A percentile compares a stretch with the other conserved stretches of the same genome.
Evolutionary conservation across 257 asterid species (phyloP).

Genomic region (Henckelia pumila): DNA sequence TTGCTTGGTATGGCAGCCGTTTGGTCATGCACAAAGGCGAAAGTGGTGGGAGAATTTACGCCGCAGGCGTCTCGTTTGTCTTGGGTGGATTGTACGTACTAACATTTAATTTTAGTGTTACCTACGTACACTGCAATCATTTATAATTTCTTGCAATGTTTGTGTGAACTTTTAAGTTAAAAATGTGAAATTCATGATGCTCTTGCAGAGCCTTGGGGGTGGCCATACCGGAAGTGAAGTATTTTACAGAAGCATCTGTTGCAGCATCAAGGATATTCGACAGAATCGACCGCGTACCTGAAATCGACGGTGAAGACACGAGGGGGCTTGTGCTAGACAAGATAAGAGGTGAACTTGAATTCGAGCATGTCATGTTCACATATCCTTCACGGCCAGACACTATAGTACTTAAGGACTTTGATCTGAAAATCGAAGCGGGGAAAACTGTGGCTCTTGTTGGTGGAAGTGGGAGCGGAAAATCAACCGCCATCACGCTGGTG

Average conservation of each 20-base stretch:
- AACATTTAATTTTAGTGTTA: too few relatives aligned
- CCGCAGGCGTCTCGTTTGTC: conserved; percentile 71
- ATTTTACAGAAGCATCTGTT: conserved; percentile 76
- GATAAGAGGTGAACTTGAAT: conserved; percentile 63
- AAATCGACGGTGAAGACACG: conserved; percentile 50
- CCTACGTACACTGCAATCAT: too few relatives aligned
- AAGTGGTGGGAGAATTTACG: conserved; percentile 77
- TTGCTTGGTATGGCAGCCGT: conserved; percentile 90
- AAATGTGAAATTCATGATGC: not conserved
- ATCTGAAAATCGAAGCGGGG: conserved; percentile 68
- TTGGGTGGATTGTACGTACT: conserved; percentile 91
- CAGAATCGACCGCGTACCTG: conserved; percentile 64
- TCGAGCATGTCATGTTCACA: conserved; percentile 49
- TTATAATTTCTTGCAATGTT: too few relatives aligned
- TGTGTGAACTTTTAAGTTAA: too few relatives aligned
- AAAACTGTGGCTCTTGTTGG: conserved; percentile 83
- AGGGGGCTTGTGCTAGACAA: conserved; percentile 43
- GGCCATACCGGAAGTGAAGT: conserved; percentile 79
- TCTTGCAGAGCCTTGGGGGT: conserved; percentile 71
- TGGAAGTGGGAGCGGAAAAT: conserved; percentile 89
- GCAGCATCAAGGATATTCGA: conserved; percentile 68
- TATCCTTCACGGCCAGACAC: conserved; percentile 75
- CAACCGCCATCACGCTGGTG: conserved; percentile 65
- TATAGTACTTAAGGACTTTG: conserved; percentile 54
- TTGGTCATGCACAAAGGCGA: conserved; percentile 76